Evolutionary conservation across 331 rosid species (phyloP).

Genomic region (Rosa hybrid): DNA sequence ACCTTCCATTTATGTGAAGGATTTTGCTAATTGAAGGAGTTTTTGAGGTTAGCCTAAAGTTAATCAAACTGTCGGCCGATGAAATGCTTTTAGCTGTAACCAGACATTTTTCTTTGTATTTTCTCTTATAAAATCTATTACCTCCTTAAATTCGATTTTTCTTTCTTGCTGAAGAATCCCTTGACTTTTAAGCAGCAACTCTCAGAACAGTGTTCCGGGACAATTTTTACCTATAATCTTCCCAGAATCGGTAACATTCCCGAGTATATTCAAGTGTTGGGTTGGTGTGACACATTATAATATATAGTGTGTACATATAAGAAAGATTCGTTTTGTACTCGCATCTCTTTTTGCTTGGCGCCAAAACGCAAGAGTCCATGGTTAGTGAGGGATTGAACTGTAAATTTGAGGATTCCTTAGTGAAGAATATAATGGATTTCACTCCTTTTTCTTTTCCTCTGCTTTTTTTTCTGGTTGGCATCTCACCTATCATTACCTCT

Average conservation of each 20-base stretch:
- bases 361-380: background rate
- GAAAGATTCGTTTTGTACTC: background rate
- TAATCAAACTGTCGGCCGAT: background rate
- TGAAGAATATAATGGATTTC: conserved; percentile 31
- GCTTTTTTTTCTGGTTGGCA: conserved; percentile 35
- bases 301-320: background rate
- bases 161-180: background rate
- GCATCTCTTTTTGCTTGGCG: background rate
- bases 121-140: background rate
- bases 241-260: conserved; percentile 12
- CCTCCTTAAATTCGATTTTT: background rate
- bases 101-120: background rate
- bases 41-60: background rate
- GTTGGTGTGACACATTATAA: conserved; percentile 1
- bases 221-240: background rate
- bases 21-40: background rate
- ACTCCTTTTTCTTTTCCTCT: conserved; percentile 15
- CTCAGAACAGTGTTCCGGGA: background rate
- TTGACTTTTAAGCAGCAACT: background rate
- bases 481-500: conserved; percentile 25
- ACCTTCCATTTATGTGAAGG: background rate
- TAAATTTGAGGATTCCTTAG: conserved; percentile 41
- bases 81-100: background rate
- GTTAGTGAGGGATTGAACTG: conserved; percentile 31
- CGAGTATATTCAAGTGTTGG: conserved; percentile 35